Evolutionary conservation across 345 rosid genomes (phyloP).

Genomic region (Eucalyptus tenuipes): DNA sequence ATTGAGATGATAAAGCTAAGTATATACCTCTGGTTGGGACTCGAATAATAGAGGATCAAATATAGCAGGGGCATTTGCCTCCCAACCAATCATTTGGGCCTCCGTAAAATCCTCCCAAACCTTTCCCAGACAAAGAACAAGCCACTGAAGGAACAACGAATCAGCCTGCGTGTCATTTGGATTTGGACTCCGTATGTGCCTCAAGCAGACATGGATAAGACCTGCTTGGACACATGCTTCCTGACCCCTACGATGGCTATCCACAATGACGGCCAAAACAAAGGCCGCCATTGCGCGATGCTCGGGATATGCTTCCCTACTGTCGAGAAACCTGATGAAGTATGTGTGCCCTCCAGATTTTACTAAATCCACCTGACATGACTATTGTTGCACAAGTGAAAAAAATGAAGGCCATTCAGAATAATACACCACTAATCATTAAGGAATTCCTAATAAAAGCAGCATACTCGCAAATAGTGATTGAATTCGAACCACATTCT

Average conservation of each 20-base stretch:
- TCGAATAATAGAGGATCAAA: slow-evolving; percentile 55
- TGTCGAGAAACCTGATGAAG: slow-evolving; percentile 91
- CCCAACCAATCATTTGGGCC: slow-evolving; percentile 77
- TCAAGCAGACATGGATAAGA: slow-evolving; percentile 78
- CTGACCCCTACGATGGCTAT: slow-evolving; percentile 92
- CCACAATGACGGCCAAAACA: slow-evolving; percentile 97
- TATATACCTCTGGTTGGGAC: slow-evolving; percentile 92
- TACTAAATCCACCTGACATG: slow-evolving; percentile 98
- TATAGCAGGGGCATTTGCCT: slow-evolving; percentile 67
- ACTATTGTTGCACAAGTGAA: slow-evolving; percentile 25
- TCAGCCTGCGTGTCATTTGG: slow-evolving; percentile 60
- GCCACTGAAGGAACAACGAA: slow-evolving; percentile 93
- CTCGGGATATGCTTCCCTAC: slow-evolving; percentile 89
- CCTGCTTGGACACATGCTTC: slow-evolving; percentile 89
- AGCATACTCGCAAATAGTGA: not conserved
- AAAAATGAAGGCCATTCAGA: not conserved
- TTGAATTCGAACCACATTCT: not conserved
- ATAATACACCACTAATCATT: not conserved
- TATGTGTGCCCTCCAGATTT: slow-evolving; percentile 91
- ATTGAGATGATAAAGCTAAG: not conserved
- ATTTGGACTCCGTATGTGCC: slow-evolving; percentile 58
- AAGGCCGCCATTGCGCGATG: slow-evolving; percentile 99
- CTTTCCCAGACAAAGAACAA: slow-evolving; percentile 95
- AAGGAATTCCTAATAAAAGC: not conserved
- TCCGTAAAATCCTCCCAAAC: slow-evolving; percentile 94